phyloP scores from a whole-genome alignment of 2,329 filamentous ascomycete species.

The Tothia fuscella region DNA sequence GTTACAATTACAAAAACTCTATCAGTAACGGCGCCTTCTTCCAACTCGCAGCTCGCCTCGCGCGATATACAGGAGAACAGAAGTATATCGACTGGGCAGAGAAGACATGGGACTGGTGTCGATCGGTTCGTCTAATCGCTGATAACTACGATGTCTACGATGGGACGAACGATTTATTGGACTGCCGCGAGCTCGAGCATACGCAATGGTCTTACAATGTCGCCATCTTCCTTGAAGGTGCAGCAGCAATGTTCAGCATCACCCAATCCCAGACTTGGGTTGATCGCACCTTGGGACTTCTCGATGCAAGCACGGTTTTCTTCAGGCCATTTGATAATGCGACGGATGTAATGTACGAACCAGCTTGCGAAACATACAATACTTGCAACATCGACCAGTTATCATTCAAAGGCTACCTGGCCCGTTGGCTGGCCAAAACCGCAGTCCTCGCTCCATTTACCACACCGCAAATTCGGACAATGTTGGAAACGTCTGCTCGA shows the following conservation, averaged over 20 bases:
- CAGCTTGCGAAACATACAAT: constrained; percentile 49
- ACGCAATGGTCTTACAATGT: constrained; percentile 54
- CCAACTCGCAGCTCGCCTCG: constrained; percentile 53
- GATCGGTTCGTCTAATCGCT: constrained; percentile 29
- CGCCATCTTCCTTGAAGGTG: constrained; percentile 53
- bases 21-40: constrained; percentile 48
- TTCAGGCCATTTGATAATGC: constrained; percentile 43
- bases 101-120: constrained; percentile 47
- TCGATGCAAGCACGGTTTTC: constrained; percentile 35
- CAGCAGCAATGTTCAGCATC: constrained; percentile 6
- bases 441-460: constrained; percentile 32
- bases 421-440: constrained; percentile 47
- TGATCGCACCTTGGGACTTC: constrained; percentile 44
- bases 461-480: constrained; percentile 24
- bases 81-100: constrained; percentile 72
- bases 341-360: constrained; percentile 50
- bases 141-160: constrained; percentile 36
- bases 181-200: constrained; percentile 37
- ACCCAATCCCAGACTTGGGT: constrained; percentile 38
- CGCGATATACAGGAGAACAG: constrained; percentile 72
- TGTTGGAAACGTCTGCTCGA: constrained; percentile 28
- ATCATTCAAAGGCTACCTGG: constrained; percentile 64
- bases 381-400: constrained; percentile 60
- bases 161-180: constrained; percentile 32
- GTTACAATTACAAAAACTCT: constrained; percentile 48